Percentiles rank a stretch among this genome's conserved stretches.
phyloP scores from a whole-genome alignment of 371 early-diverging fungal species.

The Haplosporangium sp. region DNA sequence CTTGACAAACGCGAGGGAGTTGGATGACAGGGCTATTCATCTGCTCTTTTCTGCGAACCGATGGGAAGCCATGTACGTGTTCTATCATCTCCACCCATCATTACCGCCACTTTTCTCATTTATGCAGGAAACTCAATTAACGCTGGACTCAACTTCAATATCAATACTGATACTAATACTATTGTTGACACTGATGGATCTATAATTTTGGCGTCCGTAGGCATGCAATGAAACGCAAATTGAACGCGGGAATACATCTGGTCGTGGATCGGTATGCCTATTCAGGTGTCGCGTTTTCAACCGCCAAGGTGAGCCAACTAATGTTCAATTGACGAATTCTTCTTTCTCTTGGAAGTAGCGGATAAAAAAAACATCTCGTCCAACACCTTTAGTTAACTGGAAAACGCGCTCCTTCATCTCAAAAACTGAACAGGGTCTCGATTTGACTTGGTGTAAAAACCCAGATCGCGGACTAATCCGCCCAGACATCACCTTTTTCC shows the following conservation, averaged over 20 bases:
- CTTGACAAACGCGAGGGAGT: constrained; percentile 72
- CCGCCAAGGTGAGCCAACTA: constrained; percentile 77
- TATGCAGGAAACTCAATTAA: not conserved
- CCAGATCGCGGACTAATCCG: constrained; percentile 89
- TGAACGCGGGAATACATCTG: constrained; percentile 77
- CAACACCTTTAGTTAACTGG: not conserved
- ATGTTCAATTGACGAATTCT: not conserved
- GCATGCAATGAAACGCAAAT: constrained; percentile 62
- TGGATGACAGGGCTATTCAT: constrained; percentile 92
- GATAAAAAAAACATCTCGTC: too few relatives aligned
- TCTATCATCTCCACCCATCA: too few relatives aligned
- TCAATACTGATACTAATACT: not conserved
- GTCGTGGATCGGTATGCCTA: constrained; percentile 98
- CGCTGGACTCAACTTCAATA: not conserved
- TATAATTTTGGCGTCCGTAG: constrained; percentile 39
- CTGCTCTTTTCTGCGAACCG: constrained; percentile 97
- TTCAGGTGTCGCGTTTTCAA: constrained; percentile 96
- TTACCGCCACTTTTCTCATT: too few relatives aligned
- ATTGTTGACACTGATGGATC: not conserved
- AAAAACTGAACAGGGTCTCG: constrained; percentile 69
- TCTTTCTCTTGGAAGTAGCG: not conserved
- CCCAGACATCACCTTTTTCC: constrained; percentile 92
- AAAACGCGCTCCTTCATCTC: not conserved
- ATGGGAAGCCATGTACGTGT: constrained; percentile 69
- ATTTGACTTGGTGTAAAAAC: constrained; percentile 88